phyloP scores from a whole-genome alignment of 768 basidiomycete genomes.

The Asterophora lycoperdoides region DNA sequence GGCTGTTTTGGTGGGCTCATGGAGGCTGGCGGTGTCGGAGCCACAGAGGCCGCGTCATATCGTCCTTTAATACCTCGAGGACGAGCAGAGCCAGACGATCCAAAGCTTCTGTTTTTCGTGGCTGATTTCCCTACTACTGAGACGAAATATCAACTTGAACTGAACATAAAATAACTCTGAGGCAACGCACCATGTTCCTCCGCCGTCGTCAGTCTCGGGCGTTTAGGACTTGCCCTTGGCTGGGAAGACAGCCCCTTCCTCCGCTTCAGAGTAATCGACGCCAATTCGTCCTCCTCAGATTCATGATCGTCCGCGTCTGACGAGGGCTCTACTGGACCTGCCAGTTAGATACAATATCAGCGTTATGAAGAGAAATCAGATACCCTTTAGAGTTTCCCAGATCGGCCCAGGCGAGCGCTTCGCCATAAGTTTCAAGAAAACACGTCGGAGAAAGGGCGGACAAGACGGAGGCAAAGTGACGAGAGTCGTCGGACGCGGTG shows the following conservation, averaged over 20 bases:
- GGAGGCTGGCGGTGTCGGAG: too few species aligned
- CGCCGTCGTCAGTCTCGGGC: conserved; percentile 1
- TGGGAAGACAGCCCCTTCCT: conserved; percentile 5
- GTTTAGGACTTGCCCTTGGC: conserved; percentile 8
- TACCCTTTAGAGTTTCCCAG: conserved; percentile 11
- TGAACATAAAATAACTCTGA: too few species aligned
- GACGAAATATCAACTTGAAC: too few species aligned
- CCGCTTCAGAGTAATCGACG: conserved; percentile 1
- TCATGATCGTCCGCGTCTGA: conserved; percentile 9
- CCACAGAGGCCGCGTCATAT: too few species aligned
- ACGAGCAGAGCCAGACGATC: too few species aligned
- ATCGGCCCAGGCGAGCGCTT: conserved; percentile 3
- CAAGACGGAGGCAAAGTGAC: background rate
- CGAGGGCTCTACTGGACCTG: conserved; percentile 10
- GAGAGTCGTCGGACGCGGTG: too few species aligned
- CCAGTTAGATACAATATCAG: background rate
- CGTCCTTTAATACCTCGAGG: too few species aligned
- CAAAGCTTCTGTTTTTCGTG: too few species aligned
- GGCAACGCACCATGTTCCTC: background rate
- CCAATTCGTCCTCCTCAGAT: conserved; percentile 4
- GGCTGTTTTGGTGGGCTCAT: background rate
- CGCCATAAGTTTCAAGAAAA: background rate
- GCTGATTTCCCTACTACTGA: too few species aligned
- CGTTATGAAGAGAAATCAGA: too few species aligned
- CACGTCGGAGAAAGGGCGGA: too few species aligned